Percentiles rank a stretch among this genome's conserved stretches.
Conservation (phyloP, 805 yeast species). For the Kurtzmaniella fragi region DNA sequence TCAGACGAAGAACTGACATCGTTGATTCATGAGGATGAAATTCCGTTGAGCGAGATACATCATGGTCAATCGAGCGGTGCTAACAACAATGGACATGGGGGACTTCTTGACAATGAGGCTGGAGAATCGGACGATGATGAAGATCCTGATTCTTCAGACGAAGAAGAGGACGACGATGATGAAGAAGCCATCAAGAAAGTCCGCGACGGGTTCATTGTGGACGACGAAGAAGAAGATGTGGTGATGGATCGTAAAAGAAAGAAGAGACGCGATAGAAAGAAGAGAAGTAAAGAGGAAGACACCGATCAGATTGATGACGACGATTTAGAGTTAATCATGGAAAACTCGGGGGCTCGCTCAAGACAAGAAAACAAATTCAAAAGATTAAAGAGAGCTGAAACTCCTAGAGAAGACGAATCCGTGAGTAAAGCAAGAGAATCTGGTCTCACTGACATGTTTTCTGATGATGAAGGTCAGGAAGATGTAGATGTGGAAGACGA, state of each 20-base stretch:
- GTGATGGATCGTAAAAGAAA: slow-evolving; percentile 14
- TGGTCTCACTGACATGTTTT: slow-evolving; percentile 64
- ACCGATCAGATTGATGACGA: slow-evolving; percentile 82
- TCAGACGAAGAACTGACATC: no score
- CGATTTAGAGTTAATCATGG: slow-evolving; percentile 87
- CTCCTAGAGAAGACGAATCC: slow-evolving; percentile 2
- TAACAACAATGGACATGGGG: not conserved
- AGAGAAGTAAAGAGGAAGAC: slow-evolving; percentile 28
- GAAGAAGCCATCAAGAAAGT: slow-evolving; percentile 83
- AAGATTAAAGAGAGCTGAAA: slow-evolving; percentile 69
- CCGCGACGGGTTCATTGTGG: slow-evolving; percentile 91
- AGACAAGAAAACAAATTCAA: slow-evolving; percentile 53
- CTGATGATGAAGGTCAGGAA: slow-evolving; percentile 47
- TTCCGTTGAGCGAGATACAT: no score
- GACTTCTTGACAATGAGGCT: slow-evolving; percentile 2
- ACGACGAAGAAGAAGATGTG: slow-evolving; percentile 70
- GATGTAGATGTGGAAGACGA: slow-evolving; percentile 28
- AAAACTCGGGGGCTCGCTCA: slow-evolving; percentile 72
- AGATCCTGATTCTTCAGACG: slow-evolving; percentile 75
- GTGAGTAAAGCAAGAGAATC: slow-evolving; percentile 27
- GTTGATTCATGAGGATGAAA: no score
- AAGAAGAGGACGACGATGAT: slow-evolving; percentile 80
- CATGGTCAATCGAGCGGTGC: not conserved
- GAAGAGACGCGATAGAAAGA: slow-evolving; percentile 35
- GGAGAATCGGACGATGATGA: slow-evolving; percentile 19